Conservation (phyloP, 768 basidiomycete species). For the Pleurotus eryngii region DNA sequence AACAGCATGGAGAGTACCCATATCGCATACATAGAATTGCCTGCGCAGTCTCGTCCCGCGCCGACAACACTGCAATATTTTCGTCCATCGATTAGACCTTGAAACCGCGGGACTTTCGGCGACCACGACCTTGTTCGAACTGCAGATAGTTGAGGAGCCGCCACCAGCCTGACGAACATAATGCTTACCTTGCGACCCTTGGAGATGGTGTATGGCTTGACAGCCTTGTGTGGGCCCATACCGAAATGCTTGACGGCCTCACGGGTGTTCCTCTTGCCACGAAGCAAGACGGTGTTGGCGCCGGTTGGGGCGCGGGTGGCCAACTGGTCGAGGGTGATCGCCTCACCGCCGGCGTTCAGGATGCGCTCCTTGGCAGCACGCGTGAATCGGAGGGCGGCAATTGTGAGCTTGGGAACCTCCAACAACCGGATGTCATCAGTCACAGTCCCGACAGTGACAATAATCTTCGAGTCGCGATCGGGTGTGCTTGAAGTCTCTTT, state of each 20-base stretch:
- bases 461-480: conserved; percentile 74
- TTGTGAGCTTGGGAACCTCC: conserved; percentile 83
- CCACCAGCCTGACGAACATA: too few relatives aligned
- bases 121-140: conserved; percentile 98
- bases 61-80: not conserved
- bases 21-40: conserved; percentile 8
- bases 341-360: conserved; percentile 92
- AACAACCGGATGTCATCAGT: conserved; percentile 92
- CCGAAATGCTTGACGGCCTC: conserved; percentile 99
- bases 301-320: conserved; percentile 93
- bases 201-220: conserved; percentile 93
- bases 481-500: conserved; percentile 71
- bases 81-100: conserved; percentile 62
- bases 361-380: conserved; percentile 92
- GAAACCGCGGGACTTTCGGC: conserved; percentile 97
- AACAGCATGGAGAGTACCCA: not conserved
- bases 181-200: conserved; percentile 78
- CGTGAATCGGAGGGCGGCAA: conserved; percentile 96
- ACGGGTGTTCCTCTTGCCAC: conserved; percentile 89
- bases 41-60: not conserved
- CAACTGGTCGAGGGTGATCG: conserved; percentile 93
- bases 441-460: conserved; percentile 88
- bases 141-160: too few relatives aligned
- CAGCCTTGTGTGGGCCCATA: conserved; percentile 98
- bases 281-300: conserved; percentile 88